Conservation (phyloP, 225 moss, liverwort and hornwort species). For the Anthoceros angustus region DNA sequence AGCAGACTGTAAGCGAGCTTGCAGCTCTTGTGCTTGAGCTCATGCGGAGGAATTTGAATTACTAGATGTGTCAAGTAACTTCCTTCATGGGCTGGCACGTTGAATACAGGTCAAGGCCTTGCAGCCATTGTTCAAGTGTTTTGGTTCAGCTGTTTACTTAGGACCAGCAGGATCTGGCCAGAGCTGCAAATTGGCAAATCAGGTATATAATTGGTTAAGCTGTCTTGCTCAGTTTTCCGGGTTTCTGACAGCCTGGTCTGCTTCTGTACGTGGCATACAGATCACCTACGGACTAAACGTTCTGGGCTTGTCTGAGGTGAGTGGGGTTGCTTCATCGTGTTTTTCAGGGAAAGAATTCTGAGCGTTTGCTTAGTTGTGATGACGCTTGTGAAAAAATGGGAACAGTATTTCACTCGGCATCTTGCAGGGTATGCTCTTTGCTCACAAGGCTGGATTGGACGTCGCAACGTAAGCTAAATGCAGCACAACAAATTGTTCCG, state of each 20-base stretch:
- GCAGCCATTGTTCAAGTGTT: neutral
- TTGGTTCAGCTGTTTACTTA: slow-evolving; percentile 1
- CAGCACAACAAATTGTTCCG: neutral
- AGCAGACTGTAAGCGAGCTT: neutral
- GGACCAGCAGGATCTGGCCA: slow-evolving; percentile 8
- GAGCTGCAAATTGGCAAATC: slow-evolving; percentile 9
- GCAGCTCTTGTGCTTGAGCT: neutral
- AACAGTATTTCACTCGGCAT: neutral
- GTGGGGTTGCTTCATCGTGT: neutral
- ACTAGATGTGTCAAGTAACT: neutral
- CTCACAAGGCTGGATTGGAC: slow-evolving; percentile 7
- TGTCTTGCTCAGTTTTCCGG: neutral
- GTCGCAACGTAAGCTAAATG: neutral
- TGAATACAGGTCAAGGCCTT: neutral
- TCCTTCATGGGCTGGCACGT: neutral
- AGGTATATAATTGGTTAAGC: neutral
- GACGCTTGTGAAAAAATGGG: neutral
- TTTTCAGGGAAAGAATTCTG: no score
- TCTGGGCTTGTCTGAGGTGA: slow-evolving; percentile 2
- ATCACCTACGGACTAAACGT: slow-evolving; percentile 5
- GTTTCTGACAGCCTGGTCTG: neutral
- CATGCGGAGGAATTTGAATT: neutral
- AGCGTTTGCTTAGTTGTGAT: no score
- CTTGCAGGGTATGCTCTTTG: slow-evolving; percentile 4
- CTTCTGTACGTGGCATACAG: neutral